phyloP scores from a whole-genome alignment of 1,139 yeast genomes.

The Candida sp. region DNA sequence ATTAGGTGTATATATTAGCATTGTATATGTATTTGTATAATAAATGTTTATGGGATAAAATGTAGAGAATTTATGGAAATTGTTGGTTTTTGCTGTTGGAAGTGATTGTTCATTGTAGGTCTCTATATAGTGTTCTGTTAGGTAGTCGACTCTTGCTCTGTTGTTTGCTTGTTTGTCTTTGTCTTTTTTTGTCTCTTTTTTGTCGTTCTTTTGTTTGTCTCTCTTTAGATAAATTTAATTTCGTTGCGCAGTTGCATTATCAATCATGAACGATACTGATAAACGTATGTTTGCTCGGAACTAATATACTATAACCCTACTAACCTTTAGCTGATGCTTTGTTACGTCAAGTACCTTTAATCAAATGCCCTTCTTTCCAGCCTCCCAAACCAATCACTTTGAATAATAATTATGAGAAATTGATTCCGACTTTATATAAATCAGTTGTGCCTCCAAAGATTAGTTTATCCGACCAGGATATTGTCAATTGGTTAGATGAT shows the following conservation, averaged over 20 bases:
- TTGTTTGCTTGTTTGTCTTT: too few relatives aligned
- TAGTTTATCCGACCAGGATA: conserved; percentile 22
- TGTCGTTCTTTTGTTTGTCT: too few relatives aligned
- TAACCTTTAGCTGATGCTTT: conserved; percentile 43
- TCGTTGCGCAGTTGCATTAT: not conserved
- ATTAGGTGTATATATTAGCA: conserved; percentile 12
- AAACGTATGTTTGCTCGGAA: conserved; percentile 9
- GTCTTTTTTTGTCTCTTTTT: too few relatives aligned
- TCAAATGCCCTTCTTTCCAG: conserved; percentile 50
- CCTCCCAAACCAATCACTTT: conserved; percentile 60
- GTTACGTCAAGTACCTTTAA: conserved; percentile 55
- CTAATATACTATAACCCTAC: conserved; percentile 6
- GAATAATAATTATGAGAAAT: conserved; percentile 46
- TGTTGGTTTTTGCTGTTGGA: too few relatives aligned
- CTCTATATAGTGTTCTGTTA: too few relatives aligned
- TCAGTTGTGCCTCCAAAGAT: conserved; percentile 41
- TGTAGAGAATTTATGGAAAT: not conserved
- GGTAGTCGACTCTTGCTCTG: too few relatives aligned
- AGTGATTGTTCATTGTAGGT: too few relatives aligned
- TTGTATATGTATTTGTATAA: not conserved
- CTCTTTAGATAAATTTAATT: too few relatives aligned
- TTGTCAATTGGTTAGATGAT: conserved; percentile 28
- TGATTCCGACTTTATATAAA: conserved; percentile 30
- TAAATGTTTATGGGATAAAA: not conserved
- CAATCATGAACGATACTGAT: conserved; percentile 17